Percentiles rank a stretch among this genome's conserved stretches.
Conservation (phyloP, 2,329 filamentous ascomycete species). For the Trichothecium sympodiale region DNA sequence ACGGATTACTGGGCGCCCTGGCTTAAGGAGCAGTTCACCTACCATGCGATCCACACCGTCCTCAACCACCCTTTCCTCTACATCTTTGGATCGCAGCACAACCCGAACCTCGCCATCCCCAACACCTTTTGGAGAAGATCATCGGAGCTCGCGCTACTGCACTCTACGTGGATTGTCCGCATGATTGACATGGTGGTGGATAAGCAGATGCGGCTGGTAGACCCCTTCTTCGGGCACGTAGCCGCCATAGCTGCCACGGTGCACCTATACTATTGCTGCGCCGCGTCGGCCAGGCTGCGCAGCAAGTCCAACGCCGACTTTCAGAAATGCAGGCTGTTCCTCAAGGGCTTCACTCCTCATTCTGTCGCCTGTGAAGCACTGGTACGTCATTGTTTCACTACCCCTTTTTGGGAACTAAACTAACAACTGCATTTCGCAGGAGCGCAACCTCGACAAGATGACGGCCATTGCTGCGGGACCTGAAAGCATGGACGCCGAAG, state of each 20-base stretch:
- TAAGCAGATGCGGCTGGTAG: slow-evolving; percentile 34
- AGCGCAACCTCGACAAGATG: slow-evolving; percentile 35
- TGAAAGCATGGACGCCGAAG: slow-evolving; percentile 33
- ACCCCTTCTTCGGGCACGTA: slow-evolving; percentile 40
- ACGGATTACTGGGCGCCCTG: slow-evolving; percentile 39
- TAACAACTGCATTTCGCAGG: slow-evolving; percentile 20
- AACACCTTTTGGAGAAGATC: slow-evolving; percentile 43
- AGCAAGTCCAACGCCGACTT: slow-evolving; percentile 41
- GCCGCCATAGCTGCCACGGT: slow-evolving; percentile 41
- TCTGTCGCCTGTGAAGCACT: slow-evolving; percentile 33
- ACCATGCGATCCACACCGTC: slow-evolving; percentile 38
- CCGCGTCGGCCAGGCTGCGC: slow-evolving; percentile 33
- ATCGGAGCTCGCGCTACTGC: slow-evolving; percentile 37
- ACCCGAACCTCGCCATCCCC: slow-evolving; percentile 37
- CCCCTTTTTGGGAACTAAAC: background rate
- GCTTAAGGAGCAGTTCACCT: slow-evolving; percentile 41
- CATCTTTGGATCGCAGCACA: slow-evolving; percentile 39
- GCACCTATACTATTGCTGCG: slow-evolving; percentile 42
- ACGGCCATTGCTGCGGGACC: slow-evolving; percentile 36
- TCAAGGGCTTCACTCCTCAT: slow-evolving; percentile 34
- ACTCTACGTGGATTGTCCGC: slow-evolving; percentile 41
- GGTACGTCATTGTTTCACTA: slow-evolving; percentile 18
- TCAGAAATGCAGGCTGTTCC: slow-evolving; percentile 35
- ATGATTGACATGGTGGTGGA: slow-evolving; percentile 43
- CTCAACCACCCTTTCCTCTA: slow-evolving; percentile 43